These are phyloP conservation scores for Fusarium sublunatum DNA, from an alignment of 2,329 filamentous ascomycete genomes.

Conservation along the genomic window DNA sequence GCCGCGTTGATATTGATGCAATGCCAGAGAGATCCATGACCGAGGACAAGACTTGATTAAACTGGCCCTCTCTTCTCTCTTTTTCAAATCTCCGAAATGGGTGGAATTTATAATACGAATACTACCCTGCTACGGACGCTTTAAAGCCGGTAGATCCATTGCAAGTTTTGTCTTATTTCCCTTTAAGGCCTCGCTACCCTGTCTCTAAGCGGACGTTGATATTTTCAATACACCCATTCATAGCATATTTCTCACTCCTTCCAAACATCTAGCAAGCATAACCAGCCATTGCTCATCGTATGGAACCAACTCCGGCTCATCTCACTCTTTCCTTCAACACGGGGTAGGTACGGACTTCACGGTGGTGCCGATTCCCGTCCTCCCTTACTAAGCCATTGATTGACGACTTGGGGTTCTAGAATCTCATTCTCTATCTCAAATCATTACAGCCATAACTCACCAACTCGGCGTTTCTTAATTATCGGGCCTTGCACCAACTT, in stretches of 20 bases:
- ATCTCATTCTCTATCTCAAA: slow-evolving; percentile 22
- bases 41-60: background rate
- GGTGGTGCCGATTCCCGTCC: slow-evolving; percentile 8
- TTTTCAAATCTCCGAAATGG: background rate
- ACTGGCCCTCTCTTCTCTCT: too few species aligned
- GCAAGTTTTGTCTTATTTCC: background rate
- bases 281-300: background rate
- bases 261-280: background rate
- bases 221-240: background rate
- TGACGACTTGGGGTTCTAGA: background rate
- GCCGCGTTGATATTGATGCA: slow-evolving; percentile 4
- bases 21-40: slow-evolving; percentile 1
- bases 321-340: background rate
- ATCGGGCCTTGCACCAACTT: slow-evolving; percentile 1
- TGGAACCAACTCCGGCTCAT: slow-evolving; percentile 8
- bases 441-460: slow-evolving; percentile 24
- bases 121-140: background rate
- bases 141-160: background rate
- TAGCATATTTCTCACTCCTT: background rate
- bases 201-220: background rate
- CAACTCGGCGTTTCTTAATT: slow-evolving; percentile 1
- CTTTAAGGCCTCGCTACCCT: background rate
- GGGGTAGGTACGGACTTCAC: background rate
- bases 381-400: slow-evolving; percentile 26
- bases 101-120: background rate